These are phyloP conservation scores for Pythium periplocum DNA, from an alignment of 352 stramenopile genomes.

Conservation along the genomic window DNA sequence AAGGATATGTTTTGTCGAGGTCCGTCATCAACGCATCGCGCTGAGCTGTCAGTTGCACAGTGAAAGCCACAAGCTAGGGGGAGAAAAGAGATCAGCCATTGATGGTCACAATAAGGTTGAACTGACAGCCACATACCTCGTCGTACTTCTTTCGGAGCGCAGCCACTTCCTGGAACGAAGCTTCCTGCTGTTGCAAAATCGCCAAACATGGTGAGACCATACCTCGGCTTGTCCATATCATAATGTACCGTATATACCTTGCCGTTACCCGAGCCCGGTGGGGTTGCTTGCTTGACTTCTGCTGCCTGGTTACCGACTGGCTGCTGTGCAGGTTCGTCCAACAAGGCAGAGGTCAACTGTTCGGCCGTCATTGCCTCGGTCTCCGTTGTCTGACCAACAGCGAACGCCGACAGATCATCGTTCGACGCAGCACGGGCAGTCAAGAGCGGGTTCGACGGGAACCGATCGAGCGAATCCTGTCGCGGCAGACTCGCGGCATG, in stretches of 20 bases:
- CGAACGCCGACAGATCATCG: not conserved
- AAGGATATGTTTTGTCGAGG: constrained; percentile 61
- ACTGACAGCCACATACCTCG: constrained; percentile 40
- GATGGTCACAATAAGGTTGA: not conserved
- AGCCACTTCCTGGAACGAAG: constrained; percentile 52
- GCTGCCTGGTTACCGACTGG: no score
- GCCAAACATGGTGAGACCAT: not conserved
- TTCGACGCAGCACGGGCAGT: not conserved
- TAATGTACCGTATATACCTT: constrained; percentile 6
- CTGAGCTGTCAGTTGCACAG: constrained; percentile 82
- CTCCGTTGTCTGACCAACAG: constrained; percentile 7
- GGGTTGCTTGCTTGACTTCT: not conserved
- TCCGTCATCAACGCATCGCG: constrained; percentile 83
- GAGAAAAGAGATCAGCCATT: constrained; percentile 1
- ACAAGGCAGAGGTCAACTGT: constrained; percentile 54
- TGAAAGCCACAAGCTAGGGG: constrained; percentile 79
- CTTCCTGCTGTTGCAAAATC: constrained; percentile 25
- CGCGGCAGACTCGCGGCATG: not conserved
- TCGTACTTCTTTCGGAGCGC: constrained; percentile 86
- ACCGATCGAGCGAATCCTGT: constrained; percentile 1
- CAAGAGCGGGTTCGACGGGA: constrained; percentile 2
- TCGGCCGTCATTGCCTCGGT: constrained; percentile 32
- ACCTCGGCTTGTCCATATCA: constrained; percentile 9
- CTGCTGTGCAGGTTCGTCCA: constrained; percentile 28
- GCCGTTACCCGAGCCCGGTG: not conserved